These are phyloP conservation scores for Colletotrichum aenigma DNA, from an alignment of 2,329 filamentous ascomycete species.

Conservation along the genomic window DNA sequence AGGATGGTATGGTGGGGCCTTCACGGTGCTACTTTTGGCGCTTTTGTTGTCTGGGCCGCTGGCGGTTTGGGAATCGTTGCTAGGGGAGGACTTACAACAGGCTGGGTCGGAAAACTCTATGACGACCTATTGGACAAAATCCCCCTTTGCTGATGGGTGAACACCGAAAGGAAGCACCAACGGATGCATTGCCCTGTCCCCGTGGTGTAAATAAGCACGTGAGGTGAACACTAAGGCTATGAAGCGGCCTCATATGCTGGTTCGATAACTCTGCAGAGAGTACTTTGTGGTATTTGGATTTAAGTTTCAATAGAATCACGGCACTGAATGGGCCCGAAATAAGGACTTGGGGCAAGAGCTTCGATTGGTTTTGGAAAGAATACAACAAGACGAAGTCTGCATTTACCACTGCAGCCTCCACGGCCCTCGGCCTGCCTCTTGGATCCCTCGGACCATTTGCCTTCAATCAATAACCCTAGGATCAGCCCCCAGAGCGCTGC, in stretches of 20 bases:
- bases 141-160: constrained; percentile 11
- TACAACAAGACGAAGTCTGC: background rate
- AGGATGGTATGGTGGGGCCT: constrained; percentile 74
- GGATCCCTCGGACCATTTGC: background rate
- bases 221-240: background rate
- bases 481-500: background rate
- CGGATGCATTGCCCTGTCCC: background rate
- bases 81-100: constrained; percentile 68
- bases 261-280: background rate
- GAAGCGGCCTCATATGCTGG: background rate
- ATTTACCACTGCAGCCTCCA: background rate
- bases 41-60: constrained; percentile 76
- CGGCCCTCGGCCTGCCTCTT: background rate
- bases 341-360: background rate
- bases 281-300: background rate
- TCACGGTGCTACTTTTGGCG: constrained; percentile 64
- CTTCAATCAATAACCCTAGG: background rate
- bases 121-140: constrained; percentile 67
- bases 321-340: background rate
- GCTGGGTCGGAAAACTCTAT: constrained; percentile 83
- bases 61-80: constrained; percentile 82
- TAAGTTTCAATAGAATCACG: background rate
- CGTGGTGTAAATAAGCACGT: background rate
- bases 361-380: background rate
- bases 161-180: background rate